phyloP scores from a whole-genome alignment of 345 rosid species.

The Pugionium cornutum region DNA sequence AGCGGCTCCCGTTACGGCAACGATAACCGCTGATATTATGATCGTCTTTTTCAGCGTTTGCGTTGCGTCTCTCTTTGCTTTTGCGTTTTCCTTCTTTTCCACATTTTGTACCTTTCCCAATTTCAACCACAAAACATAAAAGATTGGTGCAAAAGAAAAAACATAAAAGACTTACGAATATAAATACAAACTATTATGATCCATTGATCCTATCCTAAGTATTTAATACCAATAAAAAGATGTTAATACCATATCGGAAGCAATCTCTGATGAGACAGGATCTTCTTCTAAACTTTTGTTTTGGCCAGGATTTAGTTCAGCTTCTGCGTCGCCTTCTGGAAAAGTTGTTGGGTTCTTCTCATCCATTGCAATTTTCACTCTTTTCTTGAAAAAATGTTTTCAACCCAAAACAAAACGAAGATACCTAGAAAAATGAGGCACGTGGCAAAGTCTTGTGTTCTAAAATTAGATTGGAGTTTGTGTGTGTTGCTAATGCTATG shows the following conservation, averaged over 20 bases:
- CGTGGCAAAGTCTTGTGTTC: conserved; percentile 26
- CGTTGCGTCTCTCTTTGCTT: conserved; percentile 36
- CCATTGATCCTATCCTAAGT: neutral
- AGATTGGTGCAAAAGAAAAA: neutral
- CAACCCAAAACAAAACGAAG: conserved; percentile 8
- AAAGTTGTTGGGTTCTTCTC: conserved; percentile 27
- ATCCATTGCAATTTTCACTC: conserved; percentile 44
- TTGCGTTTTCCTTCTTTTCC: conserved; percentile 32
- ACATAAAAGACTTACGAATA: neutral
- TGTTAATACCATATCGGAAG: conserved; percentile 29
- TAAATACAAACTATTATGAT: no score
- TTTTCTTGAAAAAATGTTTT: conserved; percentile 4
- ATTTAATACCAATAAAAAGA: neutral
- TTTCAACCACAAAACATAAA: neutral
- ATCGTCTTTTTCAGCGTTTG: conserved; percentile 49
- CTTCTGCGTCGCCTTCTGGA: conserved; percentile 51
- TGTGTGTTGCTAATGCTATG: conserved; percentile 2
- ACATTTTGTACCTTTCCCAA: conserved; percentile 26
- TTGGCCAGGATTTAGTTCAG: conserved; percentile 45
- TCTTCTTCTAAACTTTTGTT: conserved; percentile 49
- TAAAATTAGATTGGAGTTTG: conserved; percentile 31
- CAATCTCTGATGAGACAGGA: conserved; percentile 49
- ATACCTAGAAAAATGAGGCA: conserved; percentile 14
- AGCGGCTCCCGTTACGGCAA: conserved; percentile 50
- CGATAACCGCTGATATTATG: conserved; percentile 48